phyloP scores from a whole-genome alignment of 148 eudicot genomes.

The Vaccinium corymbosum region DNA sequence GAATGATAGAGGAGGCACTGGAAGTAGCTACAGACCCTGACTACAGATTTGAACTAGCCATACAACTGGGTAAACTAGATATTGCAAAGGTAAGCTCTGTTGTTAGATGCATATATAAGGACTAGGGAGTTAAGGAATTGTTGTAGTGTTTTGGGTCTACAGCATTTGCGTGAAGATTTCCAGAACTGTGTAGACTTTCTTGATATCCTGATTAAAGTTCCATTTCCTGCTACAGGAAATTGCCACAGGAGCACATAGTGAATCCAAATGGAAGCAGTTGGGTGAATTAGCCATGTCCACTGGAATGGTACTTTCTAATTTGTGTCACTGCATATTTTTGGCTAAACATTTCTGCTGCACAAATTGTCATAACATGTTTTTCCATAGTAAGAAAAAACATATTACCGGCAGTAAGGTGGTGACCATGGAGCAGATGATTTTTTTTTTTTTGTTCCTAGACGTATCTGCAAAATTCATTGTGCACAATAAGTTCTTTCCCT shows the following conservation, averaged over 20 bases:
- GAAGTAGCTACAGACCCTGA: constrained; percentile 99
- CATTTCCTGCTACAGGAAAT: constrained; percentile 64
- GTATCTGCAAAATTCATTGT: background rate
- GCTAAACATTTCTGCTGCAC: background rate
- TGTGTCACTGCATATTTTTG: background rate
- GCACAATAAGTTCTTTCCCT: background rate
- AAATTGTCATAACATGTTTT: background rate
- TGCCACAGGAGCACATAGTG: constrained; percentile 81
- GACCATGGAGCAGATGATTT: constrained; percentile 7
- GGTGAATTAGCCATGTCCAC: constrained; percentile 97
- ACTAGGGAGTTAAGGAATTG: background rate
- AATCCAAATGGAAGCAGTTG: constrained; percentile 98
- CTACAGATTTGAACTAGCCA: constrained; percentile 96
- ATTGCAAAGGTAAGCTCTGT: constrained; percentile 63
- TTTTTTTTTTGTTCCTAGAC: background rate
- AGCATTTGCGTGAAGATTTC: background rate
- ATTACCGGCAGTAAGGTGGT: background rate
- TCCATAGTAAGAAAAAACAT: background rate
- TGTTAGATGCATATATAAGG: background rate
- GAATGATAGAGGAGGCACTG: constrained; percentile 86
- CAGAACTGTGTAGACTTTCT: background rate
- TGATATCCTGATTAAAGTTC: background rate
- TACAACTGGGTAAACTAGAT: constrained; percentile 88
- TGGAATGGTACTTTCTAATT: constrained; percentile 62
- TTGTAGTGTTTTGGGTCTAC: background rate